Evolutionary conservation across 169 alveolate species (phyloP), one percentile per base, ranked within the genome.

Genomic region (Neospora caninum): DNA sequence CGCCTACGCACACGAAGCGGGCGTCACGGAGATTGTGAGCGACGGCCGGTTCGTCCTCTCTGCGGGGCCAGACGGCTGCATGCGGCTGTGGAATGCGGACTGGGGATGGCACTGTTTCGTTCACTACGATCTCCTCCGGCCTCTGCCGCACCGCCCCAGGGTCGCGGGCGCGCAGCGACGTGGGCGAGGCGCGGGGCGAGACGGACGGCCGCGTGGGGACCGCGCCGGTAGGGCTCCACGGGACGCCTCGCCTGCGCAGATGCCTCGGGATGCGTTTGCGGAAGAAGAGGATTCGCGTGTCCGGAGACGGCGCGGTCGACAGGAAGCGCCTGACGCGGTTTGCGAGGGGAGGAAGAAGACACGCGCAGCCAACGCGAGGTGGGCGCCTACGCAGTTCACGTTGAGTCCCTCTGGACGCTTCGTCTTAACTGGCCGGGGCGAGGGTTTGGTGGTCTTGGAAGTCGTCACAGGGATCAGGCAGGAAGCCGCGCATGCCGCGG

Each of bases 1-100:
- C 20, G 49, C 45, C 42, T 18, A 6, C 42, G 97, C 96, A 45
- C 97, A 96, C 73, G 97, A 96, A 16, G 94, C 96, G n/a, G 96
- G 95, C 43, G 96, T 96, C 31, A 88, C 92, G 41, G 91, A 87
- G 54, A 88, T 94, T 43, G 45, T 78, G 39, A 94, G 91, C 58
- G 96, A 94, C 69, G 97, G 97, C 18, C 34, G 92, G 31, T 88
- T 45, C 64, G 64, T 96, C 54, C 43, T 96, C 18, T 94, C 96
- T 31, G 93, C 96, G 0, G 96, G 95, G 41, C 70, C 80, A 34
- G 97, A 96, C 92, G 96, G 97, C 41, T 89, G 92, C 20, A 91
- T 96, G 41, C 95, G 96, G 42, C 91, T 96, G 42, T 96, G 97
- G 97, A 94, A 96, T 86, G 96, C 97, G 25, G 70, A 64, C 29